Evolutionary conservation across 306 rosid genomes (phyloP).

Genomic region (Cucurbita ficifolia): DNA sequence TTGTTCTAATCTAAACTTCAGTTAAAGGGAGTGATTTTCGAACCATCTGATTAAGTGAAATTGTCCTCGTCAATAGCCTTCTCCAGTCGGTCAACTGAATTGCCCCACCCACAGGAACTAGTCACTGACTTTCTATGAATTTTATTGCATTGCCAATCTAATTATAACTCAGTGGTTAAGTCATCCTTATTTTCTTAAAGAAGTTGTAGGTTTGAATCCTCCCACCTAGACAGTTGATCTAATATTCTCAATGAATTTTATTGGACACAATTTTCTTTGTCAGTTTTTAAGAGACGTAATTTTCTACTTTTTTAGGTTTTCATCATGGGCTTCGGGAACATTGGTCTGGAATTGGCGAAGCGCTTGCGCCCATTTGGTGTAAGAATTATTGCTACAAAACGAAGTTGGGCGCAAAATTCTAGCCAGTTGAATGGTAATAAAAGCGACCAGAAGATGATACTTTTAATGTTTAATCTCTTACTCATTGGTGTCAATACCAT

Average conservation of each 20-base stretch:
- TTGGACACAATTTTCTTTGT: neutral
- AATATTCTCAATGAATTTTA: neutral
- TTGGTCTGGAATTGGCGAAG: slow-evolving; percentile 66
- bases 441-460: slow-evolving; percentile 2
- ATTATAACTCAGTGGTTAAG: no score
- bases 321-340: slow-evolving; percentile 79
- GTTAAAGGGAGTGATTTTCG: neutral
- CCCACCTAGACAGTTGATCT: no score
- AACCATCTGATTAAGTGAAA: neutral
- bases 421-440: slow-evolving; percentile 20
- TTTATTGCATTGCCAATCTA: no score
- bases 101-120: neutral
- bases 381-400: slow-evolving; percentile 70
- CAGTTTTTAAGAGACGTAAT: neutral
- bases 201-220: no score
- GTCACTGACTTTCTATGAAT: neutral
- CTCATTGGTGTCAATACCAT: slow-evolving; percentile 6
- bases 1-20: neutral
- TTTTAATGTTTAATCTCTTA: slow-evolving; percentile 8
- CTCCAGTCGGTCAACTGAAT: neutral
- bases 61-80: neutral
- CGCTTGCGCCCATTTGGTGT: slow-evolving; percentile 80
- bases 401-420: slow-evolving; percentile 42
- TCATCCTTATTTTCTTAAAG: no score
- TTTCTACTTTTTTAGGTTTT: slow-evolving; percentile 33